Percentiles rank a stretch among this genome's conserved stretches.
Evolutionary conservation across 306 rosid species (phyloP).

Genomic region (Luffa acutangula): DNA sequence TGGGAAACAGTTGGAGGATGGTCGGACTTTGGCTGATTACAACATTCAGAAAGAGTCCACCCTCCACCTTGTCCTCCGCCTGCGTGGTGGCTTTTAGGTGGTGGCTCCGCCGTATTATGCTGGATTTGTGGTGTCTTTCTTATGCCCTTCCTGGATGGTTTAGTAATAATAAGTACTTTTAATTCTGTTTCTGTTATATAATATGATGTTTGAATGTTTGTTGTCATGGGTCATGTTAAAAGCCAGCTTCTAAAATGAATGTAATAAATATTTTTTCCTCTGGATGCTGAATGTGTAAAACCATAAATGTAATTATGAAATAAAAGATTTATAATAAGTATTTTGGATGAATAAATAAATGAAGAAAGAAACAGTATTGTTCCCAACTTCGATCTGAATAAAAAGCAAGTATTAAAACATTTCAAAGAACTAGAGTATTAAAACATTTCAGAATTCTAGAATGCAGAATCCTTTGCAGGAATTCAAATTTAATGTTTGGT

Average conservation of each 20-base stretch:
- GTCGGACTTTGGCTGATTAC: neutral
- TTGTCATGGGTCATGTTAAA: neutral
- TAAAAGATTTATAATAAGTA: too few species aligned
- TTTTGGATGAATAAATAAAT: too few species aligned
- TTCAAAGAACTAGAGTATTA: too few species aligned
- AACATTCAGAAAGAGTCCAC: neutral
- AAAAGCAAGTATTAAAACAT: too few species aligned
- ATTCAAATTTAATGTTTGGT: too few species aligned
- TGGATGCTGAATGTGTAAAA: too few species aligned
- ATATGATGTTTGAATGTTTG: neutral
- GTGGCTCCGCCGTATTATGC: neutral
- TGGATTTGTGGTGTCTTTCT: neutral
- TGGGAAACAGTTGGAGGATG: conserved; percentile 4
- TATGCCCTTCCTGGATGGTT: neutral
- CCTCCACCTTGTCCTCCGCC: neutral
- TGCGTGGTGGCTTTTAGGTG: neutral
- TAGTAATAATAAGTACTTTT: neutral
- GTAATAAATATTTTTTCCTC: neutral
- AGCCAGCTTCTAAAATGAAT: neutral
- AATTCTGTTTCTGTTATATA: neutral
- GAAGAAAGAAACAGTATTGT: too few species aligned
- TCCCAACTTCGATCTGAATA: too few species aligned
- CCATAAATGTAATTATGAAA: too few species aligned
- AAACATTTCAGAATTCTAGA: too few species aligned
- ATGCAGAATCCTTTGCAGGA: too few species aligned